Evolutionary conservation across 148 eudicot species (phyloP).

Genomic region (Vaccinium macrocarpon): DNA sequence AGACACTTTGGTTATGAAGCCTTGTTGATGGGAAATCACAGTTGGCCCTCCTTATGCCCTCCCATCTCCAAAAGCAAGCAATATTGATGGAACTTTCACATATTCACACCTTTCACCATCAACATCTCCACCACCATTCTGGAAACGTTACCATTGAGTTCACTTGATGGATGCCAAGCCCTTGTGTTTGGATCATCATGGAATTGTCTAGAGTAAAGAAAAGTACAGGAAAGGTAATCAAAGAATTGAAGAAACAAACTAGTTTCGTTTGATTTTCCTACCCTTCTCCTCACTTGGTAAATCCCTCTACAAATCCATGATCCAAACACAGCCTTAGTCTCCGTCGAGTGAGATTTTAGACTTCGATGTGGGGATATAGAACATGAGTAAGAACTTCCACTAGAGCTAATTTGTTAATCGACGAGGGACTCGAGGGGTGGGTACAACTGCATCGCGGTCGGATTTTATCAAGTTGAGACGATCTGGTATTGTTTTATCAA

Average conservation of each 20-base stretch:
- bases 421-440: slow-evolving; percentile 80
- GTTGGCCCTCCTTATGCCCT: neutral
- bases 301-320: neutral
- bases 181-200: neutral
- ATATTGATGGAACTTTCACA: neutral
- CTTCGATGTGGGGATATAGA: neutral
- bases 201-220: neutral
- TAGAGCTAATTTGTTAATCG: slow-evolving; percentile 39
- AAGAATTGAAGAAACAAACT: neutral
- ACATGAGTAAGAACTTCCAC: neutral
- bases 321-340: neutral
- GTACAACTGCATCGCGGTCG: slow-evolving; percentile 54
- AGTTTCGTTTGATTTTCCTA: neutral
- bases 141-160: neutral
- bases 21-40: slow-evolving; percentile 14
- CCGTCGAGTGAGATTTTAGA: neutral
- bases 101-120: neutral
- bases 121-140: neutral
- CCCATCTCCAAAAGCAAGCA: neutral
- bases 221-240: neutral
- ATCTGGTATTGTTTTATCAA: slow-evolving; percentile 60
- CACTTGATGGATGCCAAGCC: neutral
- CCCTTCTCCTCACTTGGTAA: neutral
- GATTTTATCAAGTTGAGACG: slow-evolving; percentile 46
- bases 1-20: slow-evolving; percentile 7